Evolutionary conservation across 352 stramenopile genomes (phyloP), one percentile per base, ranked within the genome.

Genomic region (Globisporangium mamillatum): DNA sequence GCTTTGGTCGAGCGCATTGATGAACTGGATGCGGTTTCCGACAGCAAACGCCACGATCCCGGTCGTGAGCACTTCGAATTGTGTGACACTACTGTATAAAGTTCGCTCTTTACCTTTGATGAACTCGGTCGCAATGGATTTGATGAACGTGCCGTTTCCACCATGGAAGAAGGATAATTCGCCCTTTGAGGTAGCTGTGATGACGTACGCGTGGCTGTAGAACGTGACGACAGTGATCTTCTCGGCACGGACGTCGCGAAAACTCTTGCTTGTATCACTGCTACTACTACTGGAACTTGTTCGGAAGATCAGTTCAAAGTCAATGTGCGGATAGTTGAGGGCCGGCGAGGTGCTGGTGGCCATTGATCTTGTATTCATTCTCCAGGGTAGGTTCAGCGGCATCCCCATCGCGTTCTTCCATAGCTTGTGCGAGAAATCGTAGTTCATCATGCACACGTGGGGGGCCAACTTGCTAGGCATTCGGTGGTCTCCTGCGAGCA

Each of bases 11-110:
- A 66, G 29, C 0, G 50, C 62, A 29, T 83, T 72, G 36, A 73
- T 25, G 60, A 83, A 79, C 55, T 73, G 58, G 50, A 83, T 69
- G 8, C 67, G 66, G 8, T 75, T 81, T 9, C 41, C 48, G 0
- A 54, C 54, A 1, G 64, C 66, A 20, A 80, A 60, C 32, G 71
- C 76, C 4, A 79, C 38, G n/a, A 83, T 60, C 0, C 76, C 74
- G 1, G 56, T 64, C 24, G 67, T 56, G 1, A 83, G 54, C 18
- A 61, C 12, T 41, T 74, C 41, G 16, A 83, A 63, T 9, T 78
- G 61, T 34, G 29, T 63, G 52, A 76, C 67, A 20, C 18, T 20
- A 18, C n/a, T 27, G 6, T 18, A 0, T 5, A 32, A 41, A 4
- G 10, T 6, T n/a, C 14, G 24, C 14, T 52, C 14, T 10, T 54